phyloP scores from a whole-genome alignment of 1,139 yeast species.

The Debaryomyces robertsiae region DNA sequence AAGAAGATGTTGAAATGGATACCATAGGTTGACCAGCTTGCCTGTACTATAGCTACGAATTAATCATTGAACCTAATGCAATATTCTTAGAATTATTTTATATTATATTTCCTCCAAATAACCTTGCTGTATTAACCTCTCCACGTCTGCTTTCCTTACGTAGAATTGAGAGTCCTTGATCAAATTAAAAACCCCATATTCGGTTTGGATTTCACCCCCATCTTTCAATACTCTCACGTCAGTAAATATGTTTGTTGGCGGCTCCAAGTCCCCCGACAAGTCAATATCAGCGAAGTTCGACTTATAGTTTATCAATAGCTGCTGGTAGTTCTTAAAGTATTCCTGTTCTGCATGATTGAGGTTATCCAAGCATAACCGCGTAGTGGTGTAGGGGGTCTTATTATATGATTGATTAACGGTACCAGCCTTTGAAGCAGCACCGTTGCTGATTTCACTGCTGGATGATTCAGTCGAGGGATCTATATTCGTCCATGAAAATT shows the following conservation, averaged over 20 bases:
- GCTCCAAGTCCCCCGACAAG: slow-evolving; percentile 80
- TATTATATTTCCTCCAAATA: slow-evolving; percentile 73
- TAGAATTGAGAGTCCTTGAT: slow-evolving; percentile 96
- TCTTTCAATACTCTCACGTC: slow-evolving; percentile 92
- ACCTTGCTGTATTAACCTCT: slow-evolving; percentile 91
- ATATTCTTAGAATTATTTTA: too few relatives aligned
- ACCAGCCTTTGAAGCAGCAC: slow-evolving; percentile 1
- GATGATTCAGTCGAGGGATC: slow-evolving; percentile 35
- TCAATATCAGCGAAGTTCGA: slow-evolving; percentile 86
- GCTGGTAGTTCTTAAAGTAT: slow-evolving; percentile 70
- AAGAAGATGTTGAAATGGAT: slow-evolving; percentile 14
- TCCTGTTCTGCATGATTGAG: slow-evolving; percentile 80
- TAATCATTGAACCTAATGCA: too few relatives aligned
- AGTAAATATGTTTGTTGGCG: slow-evolving; percentile 88
- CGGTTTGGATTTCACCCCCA: slow-evolving; percentile 97
- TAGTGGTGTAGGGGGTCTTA: slow-evolving; percentile 22
- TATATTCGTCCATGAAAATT: slow-evolving; percentile 66
- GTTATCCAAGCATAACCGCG: slow-evolving; percentile 45
- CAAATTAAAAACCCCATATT: slow-evolving; percentile 91
- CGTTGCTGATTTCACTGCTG: slow-evolving; percentile 3
- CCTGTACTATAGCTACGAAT: slow-evolving; percentile 7
- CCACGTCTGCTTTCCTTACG: slow-evolving; percentile 92
- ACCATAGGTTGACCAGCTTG: slow-evolving; percentile 6
- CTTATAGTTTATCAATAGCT: slow-evolving; percentile 72
- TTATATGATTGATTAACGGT: slow-evolving; percentile 6